Percentiles rank a stretch among this genome's conserved stretches.
These are phyloP conservation scores for Ophiostoma sp. DNA, from an alignment of 2,329 filamentous ascomycete genomes.

Conservation along the genomic window DNA sequence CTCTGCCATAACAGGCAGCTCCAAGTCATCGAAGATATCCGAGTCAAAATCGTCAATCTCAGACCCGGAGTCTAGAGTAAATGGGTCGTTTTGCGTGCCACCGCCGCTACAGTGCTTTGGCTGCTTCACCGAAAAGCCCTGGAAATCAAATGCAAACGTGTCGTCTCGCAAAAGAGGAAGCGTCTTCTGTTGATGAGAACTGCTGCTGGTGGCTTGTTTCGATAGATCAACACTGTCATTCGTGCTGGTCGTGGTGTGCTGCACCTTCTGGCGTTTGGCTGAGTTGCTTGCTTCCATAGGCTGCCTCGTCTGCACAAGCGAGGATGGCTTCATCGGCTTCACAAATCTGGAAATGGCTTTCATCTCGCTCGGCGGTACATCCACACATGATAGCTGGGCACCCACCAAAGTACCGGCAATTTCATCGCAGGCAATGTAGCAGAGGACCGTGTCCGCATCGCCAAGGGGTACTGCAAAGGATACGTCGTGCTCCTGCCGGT, in stretches of 20 bases:
- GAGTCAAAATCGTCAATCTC: conserved; percentile 23
- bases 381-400: conserved; percentile 23
- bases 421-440: conserved; percentile 76
- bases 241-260: too few species aligned
- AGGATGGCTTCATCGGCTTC: neutral
- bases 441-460: conserved; percentile 53
- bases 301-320: neutral
- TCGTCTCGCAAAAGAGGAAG: neutral
- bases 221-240: neutral
- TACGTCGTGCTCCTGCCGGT: conserved; percentile 46
- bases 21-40: conserved; percentile 25
- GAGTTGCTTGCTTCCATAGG: neutral
- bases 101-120: conserved; percentile 13
- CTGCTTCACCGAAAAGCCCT: neutral
- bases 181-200: neutral
- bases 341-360: too few species aligned
- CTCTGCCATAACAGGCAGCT: neutral
- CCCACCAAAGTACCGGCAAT: conserved; percentile 58
- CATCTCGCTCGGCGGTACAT: neutral
- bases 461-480: conserved; percentile 53
- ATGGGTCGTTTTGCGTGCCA: conserved; percentile 15
- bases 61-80: conserved; percentile 17
- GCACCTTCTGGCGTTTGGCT: neutral
- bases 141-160: conserved; percentile 16
- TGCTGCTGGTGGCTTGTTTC: neutral